Evolutionary conservation across 1,139 yeast genomes (phyloP).

Genomic region (Geotrichum reessii): DNA sequence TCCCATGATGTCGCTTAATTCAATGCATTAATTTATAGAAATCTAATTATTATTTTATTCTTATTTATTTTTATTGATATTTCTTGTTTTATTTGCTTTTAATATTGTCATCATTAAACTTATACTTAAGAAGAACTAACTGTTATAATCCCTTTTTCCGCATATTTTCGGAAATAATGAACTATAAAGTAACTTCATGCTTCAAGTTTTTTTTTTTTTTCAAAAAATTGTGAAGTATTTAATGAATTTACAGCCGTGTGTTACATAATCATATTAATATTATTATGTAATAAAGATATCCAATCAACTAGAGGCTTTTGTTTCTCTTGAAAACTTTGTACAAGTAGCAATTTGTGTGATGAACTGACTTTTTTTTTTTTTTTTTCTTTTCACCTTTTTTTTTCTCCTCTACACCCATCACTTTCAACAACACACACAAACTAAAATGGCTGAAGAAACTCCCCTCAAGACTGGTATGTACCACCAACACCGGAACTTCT

Average conservation of each 20-base stretch:
- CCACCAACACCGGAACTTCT: conserved; percentile 33
- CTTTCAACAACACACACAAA: background rate
- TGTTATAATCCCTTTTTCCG: too few species aligned
- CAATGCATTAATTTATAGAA: background rate
- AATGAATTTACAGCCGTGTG: conserved; percentile 3
- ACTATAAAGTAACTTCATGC: too few species aligned
- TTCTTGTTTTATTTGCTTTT: too few species aligned
- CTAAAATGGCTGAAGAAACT: conserved; percentile 36
- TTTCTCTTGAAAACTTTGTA: background rate
- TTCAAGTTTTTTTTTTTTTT: too few species aligned
- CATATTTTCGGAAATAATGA: too few species aligned
- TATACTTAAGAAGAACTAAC: too few species aligned
- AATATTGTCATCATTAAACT: too few species aligned
- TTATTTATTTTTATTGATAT: background rate
- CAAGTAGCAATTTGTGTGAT: background rate
- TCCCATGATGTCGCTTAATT: background rate
- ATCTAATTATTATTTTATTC: background rate
- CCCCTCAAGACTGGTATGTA: conserved; percentile 74
- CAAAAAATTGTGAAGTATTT: too few species aligned
- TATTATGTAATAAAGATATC: background rate
- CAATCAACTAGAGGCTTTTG: conserved; percentile 3
- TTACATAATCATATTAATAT: background rate
- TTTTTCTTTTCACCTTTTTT: background rate
- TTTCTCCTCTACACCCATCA: conserved; percentile 3
- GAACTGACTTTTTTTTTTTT: conserved; percentile 12